Percentiles rank a stretch among this genome's conserved stretches.
Evolutionary conservation across 495 filamentous ascomycete species (phyloP).

Genomic region (Aspergillus indologenus): DNA sequence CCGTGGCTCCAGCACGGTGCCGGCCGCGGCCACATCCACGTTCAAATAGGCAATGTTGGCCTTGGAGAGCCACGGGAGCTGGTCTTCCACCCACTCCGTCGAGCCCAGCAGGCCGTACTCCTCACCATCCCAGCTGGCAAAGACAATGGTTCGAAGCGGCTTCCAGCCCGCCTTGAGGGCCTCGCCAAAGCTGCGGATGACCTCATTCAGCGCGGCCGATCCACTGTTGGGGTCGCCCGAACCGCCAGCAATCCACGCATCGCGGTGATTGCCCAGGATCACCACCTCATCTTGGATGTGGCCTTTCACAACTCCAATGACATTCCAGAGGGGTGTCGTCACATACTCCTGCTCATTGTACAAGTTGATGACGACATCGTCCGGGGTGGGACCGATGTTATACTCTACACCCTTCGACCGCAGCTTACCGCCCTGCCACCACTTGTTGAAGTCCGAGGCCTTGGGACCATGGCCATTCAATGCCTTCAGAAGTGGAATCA

Average conservation of each 20-base stretch:
- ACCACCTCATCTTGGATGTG: slow-evolving; percentile 81
- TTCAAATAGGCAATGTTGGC: slow-evolving; percentile 74
- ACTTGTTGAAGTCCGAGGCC: slow-evolving; percentile 70
- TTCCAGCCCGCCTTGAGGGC: slow-evolving; percentile 76
- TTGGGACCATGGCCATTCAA: slow-evolving; percentile 85
- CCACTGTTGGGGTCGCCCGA: slow-evolving; percentile 84
- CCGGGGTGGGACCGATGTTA: slow-evolving; percentile 84
- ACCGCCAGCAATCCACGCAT: slow-evolving; percentile 90
- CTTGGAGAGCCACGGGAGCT: slow-evolving; percentile 75
- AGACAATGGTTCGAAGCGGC: slow-evolving; percentile 75
- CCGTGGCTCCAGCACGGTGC: slow-evolving; percentile 43
- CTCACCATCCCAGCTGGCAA: slow-evolving; percentile 75
- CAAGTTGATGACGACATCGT: slow-evolving; percentile 72
- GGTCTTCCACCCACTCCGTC: slow-evolving; percentile 78
- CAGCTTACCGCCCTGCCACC: slow-evolving; percentile 71
- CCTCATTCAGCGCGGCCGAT: slow-evolving; percentile 84
- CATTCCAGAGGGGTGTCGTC: slow-evolving; percentile 89
- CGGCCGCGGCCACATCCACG: slow-evolving; percentile 61
- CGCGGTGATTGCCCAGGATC: slow-evolving; percentile 91
- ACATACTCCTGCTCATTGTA: slow-evolving; percentile 86
- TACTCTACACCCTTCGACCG: slow-evolving; percentile 83
- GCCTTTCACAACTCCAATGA: slow-evolving; percentile 94
- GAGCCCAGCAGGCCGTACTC: slow-evolving; percentile 70
- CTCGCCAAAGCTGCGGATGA: slow-evolving; percentile 77
- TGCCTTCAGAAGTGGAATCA: slow-evolving; percentile 77